phyloP scores from a whole-genome alignment of 1,284 basidiomycete genomes.

The Inonotus obliquus region DNA sequence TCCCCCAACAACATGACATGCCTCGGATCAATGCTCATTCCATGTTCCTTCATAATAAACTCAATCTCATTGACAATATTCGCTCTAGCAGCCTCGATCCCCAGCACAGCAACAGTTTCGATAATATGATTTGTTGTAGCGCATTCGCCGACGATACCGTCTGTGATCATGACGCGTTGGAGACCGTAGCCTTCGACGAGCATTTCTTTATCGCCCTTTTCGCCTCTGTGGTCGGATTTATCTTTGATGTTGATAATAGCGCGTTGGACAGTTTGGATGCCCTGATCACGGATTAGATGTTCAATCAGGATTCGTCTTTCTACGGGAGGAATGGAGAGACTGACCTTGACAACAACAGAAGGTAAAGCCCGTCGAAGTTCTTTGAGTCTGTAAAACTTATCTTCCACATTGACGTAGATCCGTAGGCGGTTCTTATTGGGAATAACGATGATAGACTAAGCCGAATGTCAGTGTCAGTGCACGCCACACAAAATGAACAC shows the following conservation, averaged over 20 bases:
- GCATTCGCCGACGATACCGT: slow-evolving; percentile 89
- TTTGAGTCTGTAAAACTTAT: slow-evolving; percentile 86
- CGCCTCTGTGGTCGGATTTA: slow-evolving; percentile 67
- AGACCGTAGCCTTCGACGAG: slow-evolving; percentile 98
- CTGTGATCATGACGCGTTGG: slow-evolving; percentile 95
- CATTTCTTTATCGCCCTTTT: slow-evolving; percentile 82
- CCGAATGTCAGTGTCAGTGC: not conserved
- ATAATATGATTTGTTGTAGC: slow-evolving; percentile 98
- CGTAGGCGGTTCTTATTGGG: slow-evolving; percentile 77
- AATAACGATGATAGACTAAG: slow-evolving; percentile 68
- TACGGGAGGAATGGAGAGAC: not conserved
- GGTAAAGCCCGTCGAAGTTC: slow-evolving; percentile 79
- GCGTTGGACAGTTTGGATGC: slow-evolving; percentile 79
- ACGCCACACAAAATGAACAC: not conserved
- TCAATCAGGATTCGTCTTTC: not conserved
- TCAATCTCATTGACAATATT: slow-evolving; percentile 98
- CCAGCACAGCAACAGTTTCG: slow-evolving; percentile 90
- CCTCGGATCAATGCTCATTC: slow-evolving; percentile 98
- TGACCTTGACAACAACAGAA: slow-evolving; percentile 84
- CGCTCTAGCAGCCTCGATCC: slow-evolving; percentile 93
- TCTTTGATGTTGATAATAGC: slow-evolving; percentile 93
- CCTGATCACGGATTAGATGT: slow-evolving; percentile 38
- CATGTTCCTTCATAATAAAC: slow-evolving; percentile 95
- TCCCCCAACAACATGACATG: slow-evolving; percentile 99
- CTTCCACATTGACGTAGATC: slow-evolving; percentile 80